Percentiles rank a stretch among this genome's conserved stretches.
These are phyloP conservation scores for Aureobasidium lini DNA, from an alignment of 2,329 filamentous ascomycete genomes.

Conservation along the genomic window DNA sequence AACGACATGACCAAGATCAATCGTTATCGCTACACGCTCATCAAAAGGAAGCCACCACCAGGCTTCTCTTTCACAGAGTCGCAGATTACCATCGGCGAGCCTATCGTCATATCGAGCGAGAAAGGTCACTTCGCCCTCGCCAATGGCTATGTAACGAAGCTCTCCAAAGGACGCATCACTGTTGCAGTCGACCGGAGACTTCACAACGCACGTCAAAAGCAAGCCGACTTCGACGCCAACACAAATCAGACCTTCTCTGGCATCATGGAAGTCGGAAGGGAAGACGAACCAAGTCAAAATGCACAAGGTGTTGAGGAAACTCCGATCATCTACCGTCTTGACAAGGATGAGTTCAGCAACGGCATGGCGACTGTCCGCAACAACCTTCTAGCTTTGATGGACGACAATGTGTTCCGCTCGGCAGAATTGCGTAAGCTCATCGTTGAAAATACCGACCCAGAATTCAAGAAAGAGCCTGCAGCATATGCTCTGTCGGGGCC, in stretches of 20 bases:
- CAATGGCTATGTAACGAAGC: constrained; percentile 78
- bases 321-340: constrained; percentile 69
- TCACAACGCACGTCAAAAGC: constrained; percentile 73
- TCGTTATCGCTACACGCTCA: constrained; percentile 76
- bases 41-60: constrained; percentile 54
- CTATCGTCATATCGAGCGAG: constrained; percentile 94
- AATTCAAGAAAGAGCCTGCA: constrained; percentile 61
- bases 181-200: constrained; percentile 86
- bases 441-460: constrained; percentile 65
- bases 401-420: constrained; percentile 63
- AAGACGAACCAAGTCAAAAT: constrained; percentile 29
- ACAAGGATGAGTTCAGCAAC: constrained; percentile 98
- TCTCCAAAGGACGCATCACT: constrained; percentile 67
- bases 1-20: constrained; percentile 67
- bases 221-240: constrained; percentile 65
- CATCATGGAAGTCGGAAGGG: constrained; percentile 74
- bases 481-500: constrained; percentile 53
- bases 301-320: constrained; percentile 30
- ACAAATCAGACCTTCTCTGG: constrained; percentile 81
- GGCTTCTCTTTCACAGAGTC: constrained; percentile 85
- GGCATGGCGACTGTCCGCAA: constrained; percentile 93
- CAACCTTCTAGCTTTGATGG: constrained; percentile 89
- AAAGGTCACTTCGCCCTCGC: constrained; percentile 90
- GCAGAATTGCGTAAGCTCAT: constrained; percentile 69
- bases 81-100: constrained; percentile 78